A percentile compares a stretch with the other conserved stretches of the same genome.
These are phyloP conservation scores for Melanomma pulvis-pyrius DNA, from an alignment of 495 filamentous ascomycete species.

Conservation along the genomic window DNA sequence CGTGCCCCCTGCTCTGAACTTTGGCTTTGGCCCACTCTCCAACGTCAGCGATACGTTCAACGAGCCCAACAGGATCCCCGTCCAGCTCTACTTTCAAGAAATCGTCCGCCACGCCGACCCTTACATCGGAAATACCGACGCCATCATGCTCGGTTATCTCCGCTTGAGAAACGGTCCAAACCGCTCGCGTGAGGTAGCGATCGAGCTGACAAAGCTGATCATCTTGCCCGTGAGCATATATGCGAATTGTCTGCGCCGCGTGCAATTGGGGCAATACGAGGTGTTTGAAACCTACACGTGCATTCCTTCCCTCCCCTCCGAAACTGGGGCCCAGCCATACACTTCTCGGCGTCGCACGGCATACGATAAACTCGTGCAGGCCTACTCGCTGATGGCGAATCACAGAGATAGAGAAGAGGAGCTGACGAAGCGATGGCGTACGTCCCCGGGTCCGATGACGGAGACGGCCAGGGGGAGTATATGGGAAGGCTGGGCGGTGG, in stretches of 20 bases:
- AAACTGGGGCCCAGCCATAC: no score
- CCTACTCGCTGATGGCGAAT: slow-evolving; percentile 6
- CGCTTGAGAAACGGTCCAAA: background rate
- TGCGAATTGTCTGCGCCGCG: background rate
- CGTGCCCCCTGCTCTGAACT: background rate
- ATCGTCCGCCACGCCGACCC: background rate
- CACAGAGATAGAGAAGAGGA: slow-evolving; percentile 10
- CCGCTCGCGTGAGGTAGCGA: no score
- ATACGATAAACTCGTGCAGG: slow-evolving; percentile 14
- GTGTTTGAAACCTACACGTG: slow-evolving; percentile 6
- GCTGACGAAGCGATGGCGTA: slow-evolving; percentile 28
- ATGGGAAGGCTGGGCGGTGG: slow-evolving; percentile 31
- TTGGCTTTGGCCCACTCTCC: background rate
- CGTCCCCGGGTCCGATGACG: background rate
- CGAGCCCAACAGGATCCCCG: background rate
- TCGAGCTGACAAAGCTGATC: background rate
- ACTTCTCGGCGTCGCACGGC: background rate
- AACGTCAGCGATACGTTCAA: background rate
- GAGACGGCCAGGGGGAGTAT: slow-evolving; percentile 11
- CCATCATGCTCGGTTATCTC: slow-evolving; percentile 20
- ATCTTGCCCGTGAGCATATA: background rate
- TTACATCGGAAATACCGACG: background rate
- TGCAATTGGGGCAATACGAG: background rate
- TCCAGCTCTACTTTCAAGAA: slow-evolving; percentile 18
- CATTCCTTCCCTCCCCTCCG: background rate